These are phyloP conservation scores for Smallanthus sonchifolius DNA, from an alignment of 129 eudicot genomes.

Conservation along the genomic window DNA sequence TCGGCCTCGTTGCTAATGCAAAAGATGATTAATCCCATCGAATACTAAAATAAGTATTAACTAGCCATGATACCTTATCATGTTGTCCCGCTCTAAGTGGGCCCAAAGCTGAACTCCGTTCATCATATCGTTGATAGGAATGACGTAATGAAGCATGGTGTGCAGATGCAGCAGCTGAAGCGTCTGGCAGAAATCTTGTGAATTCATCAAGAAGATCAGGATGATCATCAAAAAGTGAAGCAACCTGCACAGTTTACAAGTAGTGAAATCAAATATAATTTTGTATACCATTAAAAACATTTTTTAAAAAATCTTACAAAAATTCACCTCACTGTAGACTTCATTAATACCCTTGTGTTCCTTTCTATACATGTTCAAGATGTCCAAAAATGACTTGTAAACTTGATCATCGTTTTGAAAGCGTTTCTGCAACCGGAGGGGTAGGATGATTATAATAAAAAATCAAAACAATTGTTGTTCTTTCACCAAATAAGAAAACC, in stretches of 20 bases:
- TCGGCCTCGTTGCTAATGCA: constrained; percentile 49
- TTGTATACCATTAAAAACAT: background rate
- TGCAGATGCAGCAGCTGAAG: constrained; percentile 65
- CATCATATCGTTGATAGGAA: constrained; percentile 55
- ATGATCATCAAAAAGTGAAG: constrained; percentile 79
- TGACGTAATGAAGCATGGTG: constrained; percentile 55
- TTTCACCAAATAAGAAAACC: background rate
- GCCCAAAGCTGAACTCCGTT: constrained; percentile 52
- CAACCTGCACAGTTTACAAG: constrained; percentile 51
- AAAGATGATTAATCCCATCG: background rate
- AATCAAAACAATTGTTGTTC: background rate
- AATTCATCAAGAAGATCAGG: constrained; percentile 88
- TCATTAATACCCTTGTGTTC: constrained; percentile 83
- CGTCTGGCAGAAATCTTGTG: constrained; percentile 85
- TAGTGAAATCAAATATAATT: background rate
- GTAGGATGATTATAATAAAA: background rate
- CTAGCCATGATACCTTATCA: constrained; percentile 47
- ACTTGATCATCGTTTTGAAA: constrained; percentile 81
- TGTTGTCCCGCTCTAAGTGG: constrained; percentile 42
- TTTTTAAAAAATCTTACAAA: constrained; percentile 6
- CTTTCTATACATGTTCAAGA: constrained; percentile 87
- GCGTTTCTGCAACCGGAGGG: constrained; percentile 59
- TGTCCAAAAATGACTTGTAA: constrained; percentile 80
- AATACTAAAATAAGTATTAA: background rate
- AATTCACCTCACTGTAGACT: constrained; percentile 79